phyloP scores from a whole-genome alignment of 192 early-diverging fungal genomes.

The Coemansia sp. region DNA sequence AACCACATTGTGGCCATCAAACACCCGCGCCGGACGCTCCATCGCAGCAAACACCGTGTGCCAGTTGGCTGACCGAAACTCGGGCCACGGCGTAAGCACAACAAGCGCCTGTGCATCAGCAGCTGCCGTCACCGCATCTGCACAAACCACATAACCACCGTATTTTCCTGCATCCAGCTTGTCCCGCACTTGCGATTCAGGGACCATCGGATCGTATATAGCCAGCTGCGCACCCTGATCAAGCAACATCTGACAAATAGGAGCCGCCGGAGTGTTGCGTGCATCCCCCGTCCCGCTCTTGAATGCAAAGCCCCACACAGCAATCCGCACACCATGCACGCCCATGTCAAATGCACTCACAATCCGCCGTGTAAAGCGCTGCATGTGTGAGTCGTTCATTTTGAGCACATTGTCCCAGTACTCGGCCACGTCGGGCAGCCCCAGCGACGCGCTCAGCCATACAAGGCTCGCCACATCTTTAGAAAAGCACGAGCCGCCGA shows the following conservation, averaged over 20 bases:
- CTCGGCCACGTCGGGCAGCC: constrained; percentile 84
- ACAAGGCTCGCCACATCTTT: constrained; percentile 93
- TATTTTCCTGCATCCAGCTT: constrained; percentile 26
- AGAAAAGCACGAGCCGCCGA: constrained; percentile 94
- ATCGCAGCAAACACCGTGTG: constrained; percentile 63
- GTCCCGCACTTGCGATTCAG: constrained; percentile 64
- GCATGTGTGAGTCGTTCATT: constrained; percentile 92
- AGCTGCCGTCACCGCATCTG: constrained; percentile 59
- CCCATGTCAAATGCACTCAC: constrained; percentile 74
- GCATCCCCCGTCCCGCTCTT: constrained; percentile 95
- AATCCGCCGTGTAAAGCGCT: constrained; percentile 74
- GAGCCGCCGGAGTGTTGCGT: constrained; percentile 88
- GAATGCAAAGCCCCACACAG: constrained; percentile 88
- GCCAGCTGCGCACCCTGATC: constrained; percentile 71
- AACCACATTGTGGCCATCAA: constrained; percentile 82
- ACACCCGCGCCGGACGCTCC: constrained; percentile 84
- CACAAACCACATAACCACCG: too few relatives aligned
- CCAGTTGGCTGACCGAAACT: constrained; percentile 75
- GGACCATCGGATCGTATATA: constrained; percentile 92
- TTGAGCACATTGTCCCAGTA: constrained; percentile 91
- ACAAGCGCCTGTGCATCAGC: constrained; percentile 70
- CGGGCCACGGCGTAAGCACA: constrained; percentile 86
- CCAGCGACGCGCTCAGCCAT: constrained; percentile 79
- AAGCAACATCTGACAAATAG: constrained; percentile 75
- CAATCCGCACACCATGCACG: constrained; percentile 76